Evolutionary conservation across 163 green algal genomes (phyloP).

Genomic region (Chloromonas sp.): DNA sequence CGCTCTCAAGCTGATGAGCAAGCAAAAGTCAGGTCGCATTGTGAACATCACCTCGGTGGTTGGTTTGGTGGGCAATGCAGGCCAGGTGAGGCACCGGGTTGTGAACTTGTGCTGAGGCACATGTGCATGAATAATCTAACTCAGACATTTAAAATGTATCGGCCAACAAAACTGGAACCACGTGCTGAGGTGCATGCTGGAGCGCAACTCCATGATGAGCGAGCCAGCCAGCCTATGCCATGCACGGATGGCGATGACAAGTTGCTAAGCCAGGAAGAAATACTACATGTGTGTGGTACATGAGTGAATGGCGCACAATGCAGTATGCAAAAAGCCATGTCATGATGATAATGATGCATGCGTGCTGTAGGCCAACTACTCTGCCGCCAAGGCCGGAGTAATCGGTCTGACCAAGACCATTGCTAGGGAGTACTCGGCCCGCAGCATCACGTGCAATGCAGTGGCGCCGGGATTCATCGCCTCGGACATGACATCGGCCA

Average conservation of each 20-base stretch:
- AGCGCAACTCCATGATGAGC: too few relatives aligned
- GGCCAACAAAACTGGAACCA: too few relatives aligned
- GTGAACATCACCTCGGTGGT: constrained; percentile 98
- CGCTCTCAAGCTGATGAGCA: constrained; percentile 89
- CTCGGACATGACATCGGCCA: constrained; percentile 90
- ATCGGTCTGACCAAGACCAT: constrained; percentile 94
- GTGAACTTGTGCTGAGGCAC: background rate
- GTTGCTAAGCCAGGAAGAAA: too few relatives aligned
- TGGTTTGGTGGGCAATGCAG: constrained; percentile 88
- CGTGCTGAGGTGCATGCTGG: too few relatives aligned
- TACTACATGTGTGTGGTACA: too few relatives aligned
- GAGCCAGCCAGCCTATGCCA: too few relatives aligned
- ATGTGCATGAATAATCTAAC: background rate
- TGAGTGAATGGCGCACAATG: too few relatives aligned
- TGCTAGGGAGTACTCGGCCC: constrained; percentile 80
- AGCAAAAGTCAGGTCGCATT: constrained; percentile 88
- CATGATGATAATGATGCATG: too few relatives aligned
- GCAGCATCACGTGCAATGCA: constrained; percentile 89
- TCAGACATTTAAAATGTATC: background rate
- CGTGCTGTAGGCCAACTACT: constrained; percentile 82
- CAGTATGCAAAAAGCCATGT: too few relatives aligned
- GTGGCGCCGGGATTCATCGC: constrained; percentile 93
- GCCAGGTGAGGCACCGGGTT: constrained; percentile 46
- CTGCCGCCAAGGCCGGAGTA: constrained; percentile 91
- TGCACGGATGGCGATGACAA: too few relatives aligned